Percentiles rank a stretch among this genome's conserved stretches.
Evolutionary conservation across 805 yeast species (phyloP).

Genomic region (Scheffersomyces lignosus): DNA sequence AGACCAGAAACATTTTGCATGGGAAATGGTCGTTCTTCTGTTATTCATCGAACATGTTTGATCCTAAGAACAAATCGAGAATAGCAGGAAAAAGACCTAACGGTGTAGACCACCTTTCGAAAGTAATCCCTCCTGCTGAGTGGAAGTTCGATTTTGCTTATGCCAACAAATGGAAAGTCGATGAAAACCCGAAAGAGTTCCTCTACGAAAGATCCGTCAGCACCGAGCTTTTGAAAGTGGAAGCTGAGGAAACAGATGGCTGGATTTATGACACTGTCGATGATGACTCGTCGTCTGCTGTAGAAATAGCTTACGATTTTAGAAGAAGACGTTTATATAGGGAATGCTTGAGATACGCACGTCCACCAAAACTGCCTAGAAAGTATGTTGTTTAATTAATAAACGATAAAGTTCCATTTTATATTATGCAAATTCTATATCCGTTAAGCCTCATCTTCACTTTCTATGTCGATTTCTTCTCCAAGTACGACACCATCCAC

Average conservation of each 20-base stretch:
- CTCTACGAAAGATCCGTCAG: constrained; percentile 41
- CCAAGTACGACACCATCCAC: too few species aligned
- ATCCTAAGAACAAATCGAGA: constrained; percentile 41
- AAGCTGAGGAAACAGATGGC: constrained; percentile 35
- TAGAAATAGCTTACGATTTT: constrained; percentile 45
- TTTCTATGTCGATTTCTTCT: too few species aligned
- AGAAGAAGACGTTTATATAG: constrained; percentile 60
- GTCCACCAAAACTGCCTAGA: constrained; percentile 6
- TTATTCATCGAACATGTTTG: constrained; percentile 59
- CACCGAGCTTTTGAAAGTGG: constrained; percentile 21
- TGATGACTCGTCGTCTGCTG: constrained; percentile 27
- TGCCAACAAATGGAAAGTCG: constrained; percentile 65
- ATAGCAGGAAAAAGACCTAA: constrained; percentile 56
- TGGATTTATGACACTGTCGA: constrained; percentile 47
- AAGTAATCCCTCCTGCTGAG: constrained; percentile 64
- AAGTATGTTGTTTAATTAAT: too few species aligned
- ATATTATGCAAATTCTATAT: not conserved
- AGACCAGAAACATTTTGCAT: constrained; percentile 60
- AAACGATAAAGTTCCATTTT: not conserved
- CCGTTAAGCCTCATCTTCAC: too few species aligned
- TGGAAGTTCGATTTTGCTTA: constrained; percentile 66
- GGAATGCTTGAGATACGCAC: constrained; percentile 35
- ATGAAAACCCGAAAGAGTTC: constrained; percentile 54
- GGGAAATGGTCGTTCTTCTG: constrained; percentile 61
- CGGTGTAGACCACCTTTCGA: constrained; percentile 56